phyloP scores from a whole-genome alignment of 345 rosid species.

The Theobroma cacao region DNA sequence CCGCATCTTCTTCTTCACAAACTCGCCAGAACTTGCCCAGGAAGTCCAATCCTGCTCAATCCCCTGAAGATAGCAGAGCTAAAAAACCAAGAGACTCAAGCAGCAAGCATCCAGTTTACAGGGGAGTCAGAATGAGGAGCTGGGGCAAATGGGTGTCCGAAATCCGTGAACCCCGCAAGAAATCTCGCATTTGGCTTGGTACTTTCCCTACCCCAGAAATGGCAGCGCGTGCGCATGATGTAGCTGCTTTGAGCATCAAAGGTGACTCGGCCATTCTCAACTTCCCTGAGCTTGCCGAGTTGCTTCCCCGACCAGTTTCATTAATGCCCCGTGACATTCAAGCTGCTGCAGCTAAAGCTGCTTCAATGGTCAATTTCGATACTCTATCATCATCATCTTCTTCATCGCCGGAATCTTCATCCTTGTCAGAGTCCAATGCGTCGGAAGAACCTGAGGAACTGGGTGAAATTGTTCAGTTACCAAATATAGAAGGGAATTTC shows the following conservation, averaged over 20 bases:
- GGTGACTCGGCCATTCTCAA: constrained; percentile 78
- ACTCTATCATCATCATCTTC: constrained; percentile 1
- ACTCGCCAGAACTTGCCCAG: not conserved
- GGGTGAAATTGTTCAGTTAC: constrained; percentile 18
- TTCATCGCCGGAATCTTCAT: constrained; percentile 13
- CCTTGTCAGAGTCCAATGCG: not conserved
- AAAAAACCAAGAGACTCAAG: constrained; percentile 4
- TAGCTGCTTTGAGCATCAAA: constrained; percentile 82
- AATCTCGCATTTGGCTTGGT: constrained; percentile 95
- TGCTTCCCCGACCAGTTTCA: constrained; percentile 78
- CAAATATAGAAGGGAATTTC: constrained; percentile 17
- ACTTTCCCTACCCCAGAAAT: constrained; percentile 86
- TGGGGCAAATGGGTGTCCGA: constrained; percentile 99
- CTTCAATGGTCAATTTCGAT: constrained; percentile 51
- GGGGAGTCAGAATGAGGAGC: constrained; percentile 88
- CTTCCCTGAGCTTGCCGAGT: constrained; percentile 73
- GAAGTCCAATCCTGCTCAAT: not conserved
- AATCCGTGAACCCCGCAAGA: constrained; percentile 95
- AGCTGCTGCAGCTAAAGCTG: constrained; percentile 87
- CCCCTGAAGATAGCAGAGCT: not conserved
- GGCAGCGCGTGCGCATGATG: constrained; percentile 99
- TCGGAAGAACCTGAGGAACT: constrained; percentile 6
- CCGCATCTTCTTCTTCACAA: constrained; percentile 3
- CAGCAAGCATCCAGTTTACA: constrained; percentile 56
- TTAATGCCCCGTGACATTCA: constrained; percentile 82